Evolutionary conservation across 2,329 filamentous ascomycete genomes (phyloP).

Genomic region (Hortaea sp.): DNA sequence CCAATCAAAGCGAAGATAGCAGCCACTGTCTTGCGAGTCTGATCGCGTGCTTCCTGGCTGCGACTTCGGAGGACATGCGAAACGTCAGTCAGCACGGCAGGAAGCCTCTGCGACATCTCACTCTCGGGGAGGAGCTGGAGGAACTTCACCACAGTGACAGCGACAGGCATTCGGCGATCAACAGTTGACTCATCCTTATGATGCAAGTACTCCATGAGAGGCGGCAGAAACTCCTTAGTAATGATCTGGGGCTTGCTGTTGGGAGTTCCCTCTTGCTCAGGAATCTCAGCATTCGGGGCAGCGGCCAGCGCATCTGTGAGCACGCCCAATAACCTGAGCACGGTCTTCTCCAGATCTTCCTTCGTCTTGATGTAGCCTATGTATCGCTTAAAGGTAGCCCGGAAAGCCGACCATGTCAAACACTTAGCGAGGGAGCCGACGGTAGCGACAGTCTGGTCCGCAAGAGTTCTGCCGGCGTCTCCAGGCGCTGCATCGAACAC

Average conservation of each 20-base stretch:
- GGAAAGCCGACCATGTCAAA: conserved; percentile 84
- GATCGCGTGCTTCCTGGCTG: conserved; percentile 77
- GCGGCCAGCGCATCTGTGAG: conserved; percentile 64
- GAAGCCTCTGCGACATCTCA: conserved; percentile 63
- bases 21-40: conserved; percentile 77
- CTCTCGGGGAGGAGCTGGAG: conserved; percentile 67
- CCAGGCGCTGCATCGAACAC: conserved; percentile 77
- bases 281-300: background rate
- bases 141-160: conserved; percentile 79
- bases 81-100: conserved; percentile 79
- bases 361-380: conserved; percentile 72
- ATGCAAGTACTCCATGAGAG: conserved; percentile 74
- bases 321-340: conserved; percentile 70
- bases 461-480: conserved; percentile 66
- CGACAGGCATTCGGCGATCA: conserved; percentile 82
- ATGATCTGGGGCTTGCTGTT: conserved; percentile 32
- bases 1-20: conserved; percentile 76
- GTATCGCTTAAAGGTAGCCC: conserved; percentile 73
- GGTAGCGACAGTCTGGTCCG: conserved; percentile 74
- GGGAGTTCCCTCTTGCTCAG: background rate
- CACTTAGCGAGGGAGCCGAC: conserved; percentile 63
- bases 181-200: conserved; percentile 93
- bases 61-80: conserved; percentile 87
- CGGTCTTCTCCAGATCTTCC: conserved; percentile 73
- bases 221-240: conserved; percentile 63